Base-by-base conservation (phyloP, 257 asterid species). In the Solanum microdontum region DNA sequence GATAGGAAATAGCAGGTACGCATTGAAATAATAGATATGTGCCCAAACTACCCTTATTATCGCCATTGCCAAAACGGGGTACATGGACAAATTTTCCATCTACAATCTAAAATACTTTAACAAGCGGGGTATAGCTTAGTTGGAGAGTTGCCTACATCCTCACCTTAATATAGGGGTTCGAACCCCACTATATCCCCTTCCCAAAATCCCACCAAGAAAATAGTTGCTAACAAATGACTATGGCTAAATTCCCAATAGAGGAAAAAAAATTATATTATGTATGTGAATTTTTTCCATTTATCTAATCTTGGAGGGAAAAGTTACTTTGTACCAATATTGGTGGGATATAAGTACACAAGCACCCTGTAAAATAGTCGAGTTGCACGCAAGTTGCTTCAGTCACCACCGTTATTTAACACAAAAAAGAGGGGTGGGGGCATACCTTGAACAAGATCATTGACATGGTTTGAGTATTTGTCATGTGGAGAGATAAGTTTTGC, bases 401-500 rank as follows among this genome's bases (percentile, higher is more conserved):
- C n/a, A 74, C 30, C 11, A 5, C 0, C 17, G 0, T 2, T 74
- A 21, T 74, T 26, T 68, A 26, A 73, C 15, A 21, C n/a, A 10
- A 73, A 8, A 15, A 75, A 37, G 40, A 76, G 2, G 8, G 15
- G 9, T 21, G 30, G 14, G 13, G 75, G 7, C 33, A 79, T 79
- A 79, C 98, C 96, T 91, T 93, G 91, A 4, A 92, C 96, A 9
- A 94, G 95, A 6, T 93, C 95, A 1, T 83, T 92, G 43, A 93
- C 94, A 30, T 94, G 96, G 88, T 87, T 77, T 3, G 98, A 94
- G 87, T 84, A 91, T 87, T 91, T 93, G 86, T 93, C 95, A 66
- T 93, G 95, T 4, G 95, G 91, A 3, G 96, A 89, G 24, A 94
- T 90, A 84, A 94, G 98, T 89, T 88, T 93, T 58, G 96, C 96